Percentiles rank a stretch among this genome's conserved stretches.
Evolutionary conservation across 2,329 filamentous ascomycete genomes (phyloP).

Genomic region (Phialophora verrucosa): DNA sequence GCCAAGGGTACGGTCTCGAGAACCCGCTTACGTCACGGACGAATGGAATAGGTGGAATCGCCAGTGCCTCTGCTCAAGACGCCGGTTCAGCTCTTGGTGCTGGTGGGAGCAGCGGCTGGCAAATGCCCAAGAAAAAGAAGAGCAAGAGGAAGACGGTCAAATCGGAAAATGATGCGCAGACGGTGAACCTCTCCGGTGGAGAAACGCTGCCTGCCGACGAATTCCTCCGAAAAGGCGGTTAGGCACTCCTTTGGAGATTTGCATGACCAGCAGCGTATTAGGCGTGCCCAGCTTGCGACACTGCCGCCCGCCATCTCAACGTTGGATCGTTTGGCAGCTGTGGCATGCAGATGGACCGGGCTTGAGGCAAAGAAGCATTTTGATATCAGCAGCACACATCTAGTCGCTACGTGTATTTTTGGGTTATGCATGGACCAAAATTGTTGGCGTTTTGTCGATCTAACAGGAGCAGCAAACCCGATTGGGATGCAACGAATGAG

Average conservation of each 20-base stretch:
- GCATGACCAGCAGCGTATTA: conserved; percentile 17
- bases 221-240: conserved; percentile 54
- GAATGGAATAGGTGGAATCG: conserved; percentile 41
- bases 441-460: conserved; percentile 35
- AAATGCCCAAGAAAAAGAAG: conserved; percentile 50
- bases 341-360: background rate
- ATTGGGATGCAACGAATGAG: conserved; percentile 19
- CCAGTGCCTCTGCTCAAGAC: conserved; percentile 29
- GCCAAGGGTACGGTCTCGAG: conserved; percentile 46
- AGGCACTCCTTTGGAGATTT: conserved; percentile 39
- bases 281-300: background rate
- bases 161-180: conserved; percentile 43
- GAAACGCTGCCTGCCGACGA: conserved; percentile 52
- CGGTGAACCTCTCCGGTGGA: conserved; percentile 42
- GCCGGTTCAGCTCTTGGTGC: conserved; percentile 5
- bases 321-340: background rate
- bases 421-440: conserved; percentile 34
- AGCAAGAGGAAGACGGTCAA: conserved; percentile 52
- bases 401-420: conserved; percentile 36
- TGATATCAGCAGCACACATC: conserved; percentile 36
- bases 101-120: conserved; percentile 43
- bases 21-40: conserved; percentile 47
- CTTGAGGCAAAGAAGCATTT: conserved; percentile 14
- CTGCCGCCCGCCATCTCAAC: background rate
- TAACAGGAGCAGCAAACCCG: conserved; percentile 23